Evolutionary conservation across 1,284 basidiomycete species (phyloP).

Genomic region (Pholiota adiposa): DNA sequence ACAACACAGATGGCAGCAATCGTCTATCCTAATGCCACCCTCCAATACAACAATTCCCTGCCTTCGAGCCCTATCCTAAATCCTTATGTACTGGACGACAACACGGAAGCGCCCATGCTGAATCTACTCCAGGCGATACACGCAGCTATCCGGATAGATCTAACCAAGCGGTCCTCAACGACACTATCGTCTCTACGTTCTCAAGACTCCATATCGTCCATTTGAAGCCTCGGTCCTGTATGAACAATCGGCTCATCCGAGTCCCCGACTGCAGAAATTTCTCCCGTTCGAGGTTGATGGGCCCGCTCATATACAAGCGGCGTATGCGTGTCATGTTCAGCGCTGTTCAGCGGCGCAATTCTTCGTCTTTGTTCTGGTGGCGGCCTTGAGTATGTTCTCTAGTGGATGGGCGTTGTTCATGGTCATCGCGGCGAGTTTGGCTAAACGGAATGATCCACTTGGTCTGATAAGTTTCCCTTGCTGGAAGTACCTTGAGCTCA

Average conservation of each 20-base stretch:
- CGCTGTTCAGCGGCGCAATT: slow-evolving; percentile 16
- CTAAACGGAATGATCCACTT: slow-evolving; percentile 9
- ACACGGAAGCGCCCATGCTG: slow-evolving; percentile 10
- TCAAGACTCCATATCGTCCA: slow-evolving; percentile 12
- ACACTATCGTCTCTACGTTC: slow-evolving; percentile 13
- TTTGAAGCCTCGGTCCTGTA: slow-evolving; percentile 10
- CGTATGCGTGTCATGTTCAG: slow-evolving; percentile 29
- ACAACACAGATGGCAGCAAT: slow-evolving; percentile 12
- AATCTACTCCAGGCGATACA: slow-evolving; percentile 25
- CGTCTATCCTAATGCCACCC: slow-evolving; percentile 9
- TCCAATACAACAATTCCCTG: slow-evolving; percentile 5
- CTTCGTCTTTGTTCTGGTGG: slow-evolving; percentile 29
- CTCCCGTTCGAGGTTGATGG: slow-evolving; percentile 20
- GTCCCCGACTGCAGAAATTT: background rate
- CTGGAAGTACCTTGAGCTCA: background rate
- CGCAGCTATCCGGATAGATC: slow-evolving; percentile 27
- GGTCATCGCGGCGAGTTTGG: slow-evolving; percentile 20
- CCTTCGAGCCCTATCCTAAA: background rate
- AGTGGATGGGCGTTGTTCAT: slow-evolving; percentile 28
- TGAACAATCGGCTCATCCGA: slow-evolving; percentile 9
- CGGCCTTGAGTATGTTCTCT: slow-evolving; percentile 33
- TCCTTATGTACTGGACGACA: slow-evolving; percentile 11
- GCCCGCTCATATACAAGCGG: slow-evolving; percentile 27
- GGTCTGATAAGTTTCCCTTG: background rate
- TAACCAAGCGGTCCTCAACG: slow-evolving; percentile 20